Evolutionary conservation across 73 alveolate genomes (phyloP).

Genomic region (Diophrys sp.): DNA sequence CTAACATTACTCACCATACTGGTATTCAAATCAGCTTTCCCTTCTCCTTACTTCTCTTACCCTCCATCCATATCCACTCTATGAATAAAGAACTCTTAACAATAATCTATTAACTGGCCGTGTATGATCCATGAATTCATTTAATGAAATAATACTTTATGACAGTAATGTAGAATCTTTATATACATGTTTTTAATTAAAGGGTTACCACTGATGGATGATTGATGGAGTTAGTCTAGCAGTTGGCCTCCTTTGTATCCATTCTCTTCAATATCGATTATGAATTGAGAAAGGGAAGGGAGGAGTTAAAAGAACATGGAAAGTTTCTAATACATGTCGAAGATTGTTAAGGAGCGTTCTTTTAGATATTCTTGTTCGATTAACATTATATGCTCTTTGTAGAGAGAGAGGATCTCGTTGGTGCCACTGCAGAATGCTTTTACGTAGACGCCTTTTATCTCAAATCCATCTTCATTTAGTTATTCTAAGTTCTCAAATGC

Average conservation of each 20-base stretch:
- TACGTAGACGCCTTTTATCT: constrained; percentile 57
- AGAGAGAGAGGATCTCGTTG: constrained; percentile 45
- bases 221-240: constrained; percentile 36
- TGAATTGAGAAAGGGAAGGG: constrained; percentile 40
- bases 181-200: constrained; percentile 49
- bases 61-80: constrained; percentile 23
- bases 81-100: constrained; percentile 67
- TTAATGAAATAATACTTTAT: constrained; percentile 60
- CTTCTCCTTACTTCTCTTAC: constrained; percentile 2
- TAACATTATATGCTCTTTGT: constrained; percentile 51
- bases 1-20: not conserved
- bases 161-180: constrained; percentile 46
- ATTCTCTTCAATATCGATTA: constrained; percentile 45
- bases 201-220: constrained; percentile 57
- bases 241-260: constrained; percentile 67
- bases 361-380: constrained; percentile 65
- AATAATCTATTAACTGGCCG: constrained; percentile 59
- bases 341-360: constrained; percentile 50
- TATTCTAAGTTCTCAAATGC: constrained; percentile 37
- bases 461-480: constrained; percentile 26
- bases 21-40: not conserved
- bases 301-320: constrained; percentile 37
- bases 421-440: constrained; percentile 69
- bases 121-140: constrained; percentile 67
- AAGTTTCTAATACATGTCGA: constrained; percentile 30